Percentiles rank a stretch among this genome's conserved stretches.
phyloP scores from a whole-genome alignment of 441 rosid species.

The Pelargonium fulgidum region DNA sequence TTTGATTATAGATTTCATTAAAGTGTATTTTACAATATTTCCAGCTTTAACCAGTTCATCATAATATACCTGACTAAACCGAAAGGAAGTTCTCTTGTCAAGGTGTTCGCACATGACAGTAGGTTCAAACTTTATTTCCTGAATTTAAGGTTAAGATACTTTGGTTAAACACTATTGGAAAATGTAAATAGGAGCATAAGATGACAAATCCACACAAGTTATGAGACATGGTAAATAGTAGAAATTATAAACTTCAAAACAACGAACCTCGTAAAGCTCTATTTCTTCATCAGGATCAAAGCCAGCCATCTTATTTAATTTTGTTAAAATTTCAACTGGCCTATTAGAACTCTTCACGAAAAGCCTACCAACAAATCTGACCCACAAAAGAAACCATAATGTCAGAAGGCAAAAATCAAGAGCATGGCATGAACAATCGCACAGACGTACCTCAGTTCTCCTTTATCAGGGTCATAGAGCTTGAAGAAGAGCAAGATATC shows the following conservation, averaged over 20 bases:
- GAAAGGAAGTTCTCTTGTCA: conserved; percentile 71
- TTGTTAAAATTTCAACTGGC: conserved; percentile 48
- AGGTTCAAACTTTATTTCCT: conserved; percentile 97
- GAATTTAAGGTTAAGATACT: conserved; percentile 18
- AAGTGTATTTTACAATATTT: conserved; percentile 21
- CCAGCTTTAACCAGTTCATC: conserved; percentile 4
- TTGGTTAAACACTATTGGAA: conserved; percentile 6
- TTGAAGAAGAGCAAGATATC: conserved; percentile 64
- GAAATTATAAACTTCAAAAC: not conserved
- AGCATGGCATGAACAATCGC: not conserved
- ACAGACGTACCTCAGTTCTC: conserved; percentile 45
- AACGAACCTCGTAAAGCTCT: conserved; percentile 78
- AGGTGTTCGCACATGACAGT: conserved; percentile 90
- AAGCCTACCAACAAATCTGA: conserved; percentile 60
- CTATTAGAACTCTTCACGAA: conserved; percentile 49
- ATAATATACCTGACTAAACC: conserved; percentile 58
- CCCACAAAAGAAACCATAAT: conserved; percentile 22
- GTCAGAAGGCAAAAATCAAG: conserved; percentile 19
- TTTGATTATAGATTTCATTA: conserved; percentile 35
- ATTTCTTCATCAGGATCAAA: conserved; percentile 77
- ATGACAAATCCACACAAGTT: not conserved
- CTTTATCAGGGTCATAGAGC: conserved; percentile 56
- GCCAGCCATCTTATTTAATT: conserved; percentile 83
- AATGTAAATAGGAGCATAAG: not conserved
- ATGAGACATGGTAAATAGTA: not conserved